These are phyloP conservation scores for Huntiella bhutanensis DNA, from an alignment of 2,329 filamentous ascomycete genomes.

Conservation along the genomic window DNA sequence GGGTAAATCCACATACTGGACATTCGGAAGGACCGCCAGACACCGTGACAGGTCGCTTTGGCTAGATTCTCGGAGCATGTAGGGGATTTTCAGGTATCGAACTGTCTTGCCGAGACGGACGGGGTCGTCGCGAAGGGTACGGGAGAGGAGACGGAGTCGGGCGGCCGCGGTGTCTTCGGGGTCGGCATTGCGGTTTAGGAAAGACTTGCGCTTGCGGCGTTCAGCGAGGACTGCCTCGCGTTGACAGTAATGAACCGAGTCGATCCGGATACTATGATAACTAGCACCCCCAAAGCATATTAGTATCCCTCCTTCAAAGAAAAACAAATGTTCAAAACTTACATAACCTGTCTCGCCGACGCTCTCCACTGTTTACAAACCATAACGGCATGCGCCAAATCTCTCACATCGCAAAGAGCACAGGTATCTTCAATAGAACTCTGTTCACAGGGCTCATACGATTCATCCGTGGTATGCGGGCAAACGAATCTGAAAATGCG, in stretches of 20 bases:
- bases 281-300: constrained; percentile 24
- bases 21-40: constrained; percentile 65
- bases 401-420: constrained; percentile 84
- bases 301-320: not conserved
- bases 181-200: constrained; percentile 58
- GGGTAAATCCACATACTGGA: constrained; percentile 79
- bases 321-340: constrained; percentile 21
- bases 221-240: constrained; percentile 67
- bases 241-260: constrained; percentile 85
- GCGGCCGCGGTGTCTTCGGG: constrained; percentile 61
- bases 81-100: constrained; percentile 69
- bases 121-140: constrained; percentile 62
- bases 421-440: constrained; percentile 62
- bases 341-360: constrained; percentile 38
- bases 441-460: constrained; percentile 67
- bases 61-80: constrained; percentile 81
- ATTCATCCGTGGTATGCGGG: constrained; percentile 59
- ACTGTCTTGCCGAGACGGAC: constrained; percentile 50
- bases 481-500: constrained; percentile 69
- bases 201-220: constrained; percentile 53
- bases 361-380: constrained; percentile 55
- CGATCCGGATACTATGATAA: constrained; percentile 79
- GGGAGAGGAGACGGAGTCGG: constrained; percentile 59
- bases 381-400: constrained; percentile 61
- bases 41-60: constrained; percentile 71